Conservation (phyloP, 331 rosid species). For the Erythrophleum ivorense region DNA sequence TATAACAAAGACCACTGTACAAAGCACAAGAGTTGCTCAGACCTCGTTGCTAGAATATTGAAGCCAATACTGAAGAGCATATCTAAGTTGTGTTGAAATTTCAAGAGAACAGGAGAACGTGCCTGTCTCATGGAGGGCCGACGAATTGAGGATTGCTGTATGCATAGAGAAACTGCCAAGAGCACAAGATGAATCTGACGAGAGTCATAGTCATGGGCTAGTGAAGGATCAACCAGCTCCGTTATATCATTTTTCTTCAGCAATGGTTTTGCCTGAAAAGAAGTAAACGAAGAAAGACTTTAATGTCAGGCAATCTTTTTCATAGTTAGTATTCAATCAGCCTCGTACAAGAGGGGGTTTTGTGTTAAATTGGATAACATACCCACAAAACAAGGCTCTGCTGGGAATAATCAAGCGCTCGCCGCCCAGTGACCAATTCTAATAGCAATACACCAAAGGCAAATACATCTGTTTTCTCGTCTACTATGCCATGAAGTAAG, state of each 20-base stretch:
- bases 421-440: slow-evolving; percentile 90
- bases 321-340: neutral
- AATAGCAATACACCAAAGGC: slow-evolving; percentile 90
- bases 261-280: slow-evolving; percentile 82
- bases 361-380: slow-evolving; percentile 29
- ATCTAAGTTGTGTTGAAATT: neutral
- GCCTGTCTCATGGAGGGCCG: slow-evolving; percentile 88
- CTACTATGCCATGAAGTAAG: slow-evolving; percentile 92
- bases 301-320: neutral
- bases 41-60: neutral
- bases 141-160: slow-evolving; percentile 79
- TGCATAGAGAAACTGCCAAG: slow-evolving; percentile 84
- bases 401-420: slow-evolving; percentile 94
- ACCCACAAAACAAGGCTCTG: slow-evolving; percentile 99
- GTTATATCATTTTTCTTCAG: slow-evolving; percentile 64
- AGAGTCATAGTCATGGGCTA: slow-evolving; percentile 55
- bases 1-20: neutral
- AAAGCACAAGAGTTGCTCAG: neutral
- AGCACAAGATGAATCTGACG: slow-evolving; percentile 67
- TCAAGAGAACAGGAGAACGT: slow-evolving; percentile 26
- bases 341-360: neutral
- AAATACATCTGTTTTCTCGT: slow-evolving; percentile 92
- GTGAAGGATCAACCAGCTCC: slow-evolving; percentile 72
- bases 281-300: neutral
- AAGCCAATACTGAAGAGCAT: neutral